phyloP scores from a whole-genome alignment of 2,329 filamentous ascomycete genomes.

The Ilyonectria sp. region DNA sequence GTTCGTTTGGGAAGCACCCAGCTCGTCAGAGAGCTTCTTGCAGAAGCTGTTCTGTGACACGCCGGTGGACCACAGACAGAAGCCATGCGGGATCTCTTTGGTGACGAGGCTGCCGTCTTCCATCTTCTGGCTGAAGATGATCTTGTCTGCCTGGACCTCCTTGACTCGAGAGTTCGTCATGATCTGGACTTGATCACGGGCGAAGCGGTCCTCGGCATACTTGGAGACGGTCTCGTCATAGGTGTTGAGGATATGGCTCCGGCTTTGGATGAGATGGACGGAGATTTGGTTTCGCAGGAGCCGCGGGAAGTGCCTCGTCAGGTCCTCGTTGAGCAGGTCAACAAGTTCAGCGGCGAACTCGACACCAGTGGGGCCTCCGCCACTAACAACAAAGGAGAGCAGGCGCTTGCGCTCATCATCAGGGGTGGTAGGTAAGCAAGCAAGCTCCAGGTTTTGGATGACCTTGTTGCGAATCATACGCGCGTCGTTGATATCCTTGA shows the following conservation, averaged over 20 bases:
- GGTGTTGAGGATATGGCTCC: conserved; percentile 96
- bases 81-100: conserved; percentile 95
- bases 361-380: conserved; percentile 95
- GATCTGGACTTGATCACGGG: conserved; percentile 91
- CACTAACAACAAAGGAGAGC: conserved; percentile 95
- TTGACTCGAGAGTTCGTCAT: conserved; percentile 94
- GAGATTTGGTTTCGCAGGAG: conserved; percentile 98
- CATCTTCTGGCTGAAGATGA: conserved; percentile 88
- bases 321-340: conserved; percentile 95
- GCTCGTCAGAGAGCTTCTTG: conserved; percentile 81
- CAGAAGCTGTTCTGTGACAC: conserved; percentile 89
- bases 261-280: conserved; percentile 95
- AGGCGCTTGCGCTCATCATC: conserved; percentile 90
- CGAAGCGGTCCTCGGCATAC: conserved; percentile 92
- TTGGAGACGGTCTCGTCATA: conserved; percentile 95
- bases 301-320: conserved; percentile 86
- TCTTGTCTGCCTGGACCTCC: conserved; percentile 86
- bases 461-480: conserved; percentile 90
- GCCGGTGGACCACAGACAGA: conserved; percentile 98
- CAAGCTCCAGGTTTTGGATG: conserved; percentile 89
- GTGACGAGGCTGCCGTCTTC: conserved; percentile 81
- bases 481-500: conserved; percentile 96
- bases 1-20: conserved; percentile 86
- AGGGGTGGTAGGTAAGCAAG: conserved; percentile 91
- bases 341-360: conserved; percentile 98